A percentile compares a stretch with the other conserved stretches of the same genome.
Evolutionary conservation across 1,284 basidiomycete species (phyloP).

Genomic region (Trichosporon sp.): DNA sequence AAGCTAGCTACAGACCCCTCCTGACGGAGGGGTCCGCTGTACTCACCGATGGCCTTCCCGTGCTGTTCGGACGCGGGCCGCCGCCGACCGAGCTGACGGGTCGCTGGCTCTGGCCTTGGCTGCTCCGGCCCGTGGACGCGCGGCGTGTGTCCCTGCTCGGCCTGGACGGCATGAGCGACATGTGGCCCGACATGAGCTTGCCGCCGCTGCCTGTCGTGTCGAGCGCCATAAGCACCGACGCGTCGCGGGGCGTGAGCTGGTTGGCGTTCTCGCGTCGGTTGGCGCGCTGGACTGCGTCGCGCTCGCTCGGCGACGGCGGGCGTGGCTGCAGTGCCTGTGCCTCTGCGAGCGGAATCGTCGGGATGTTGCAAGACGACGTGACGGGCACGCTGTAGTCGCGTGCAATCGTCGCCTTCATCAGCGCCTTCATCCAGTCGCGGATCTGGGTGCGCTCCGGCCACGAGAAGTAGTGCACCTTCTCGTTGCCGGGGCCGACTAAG

Average conservation of each 20-base stretch:
- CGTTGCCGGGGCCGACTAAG: slow-evolving; percentile 71
- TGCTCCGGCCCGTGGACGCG: slow-evolving; percentile 23
- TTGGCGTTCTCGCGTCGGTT: slow-evolving; percentile 80
- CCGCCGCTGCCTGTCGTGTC: slow-evolving; percentile 30
- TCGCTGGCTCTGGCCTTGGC: not conserved
- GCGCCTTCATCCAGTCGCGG: slow-evolving; percentile 98
- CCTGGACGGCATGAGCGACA: slow-evolving; percentile 24
- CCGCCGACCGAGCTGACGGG: slow-evolving; percentile 4
- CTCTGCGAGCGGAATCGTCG: slow-evolving; percentile 88
- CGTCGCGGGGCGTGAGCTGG: slow-evolving; percentile 79
- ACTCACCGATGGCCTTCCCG: slow-evolving; percentile 4
- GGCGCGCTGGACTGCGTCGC: slow-evolving; percentile 84
- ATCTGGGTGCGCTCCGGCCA: slow-evolving; percentile 77
- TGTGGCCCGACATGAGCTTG: slow-evolving; percentile 3
- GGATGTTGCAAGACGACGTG: slow-evolving; percentile 93
- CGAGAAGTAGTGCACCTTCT: slow-evolving; percentile 86
- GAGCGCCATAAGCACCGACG: slow-evolving; percentile 58
- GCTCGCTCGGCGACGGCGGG: slow-evolving; percentile 82
- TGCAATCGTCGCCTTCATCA: slow-evolving; percentile 97
- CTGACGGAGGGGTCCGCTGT: too few species aligned
- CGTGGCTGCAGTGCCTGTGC: slow-evolving; percentile 94
- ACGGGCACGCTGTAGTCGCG: slow-evolving; percentile 88
- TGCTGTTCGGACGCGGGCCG: slow-evolving; percentile 1
- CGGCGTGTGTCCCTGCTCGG: slow-evolving; percentile 43
- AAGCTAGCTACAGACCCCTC: too few species aligned